A percentile compares a stretch with the other conserved stretches of the same genome.
phyloP scores from a whole-genome alignment of 2,329 filamentous ascomycete genomes.

The Elsinoe batatas region DNA sequence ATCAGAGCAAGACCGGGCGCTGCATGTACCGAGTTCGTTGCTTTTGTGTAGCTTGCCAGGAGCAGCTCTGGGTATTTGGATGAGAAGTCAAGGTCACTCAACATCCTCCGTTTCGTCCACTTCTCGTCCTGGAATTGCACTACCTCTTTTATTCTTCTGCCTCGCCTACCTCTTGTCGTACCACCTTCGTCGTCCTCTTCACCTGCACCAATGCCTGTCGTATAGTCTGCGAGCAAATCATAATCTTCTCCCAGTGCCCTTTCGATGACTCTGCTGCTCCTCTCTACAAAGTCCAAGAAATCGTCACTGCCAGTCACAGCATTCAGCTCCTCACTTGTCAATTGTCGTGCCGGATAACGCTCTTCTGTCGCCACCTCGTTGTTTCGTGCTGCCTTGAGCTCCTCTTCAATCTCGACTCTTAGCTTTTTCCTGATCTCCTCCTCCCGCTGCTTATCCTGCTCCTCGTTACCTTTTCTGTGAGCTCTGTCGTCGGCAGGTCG shows the following conservation, averaged over 20 bases:
- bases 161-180: constrained; percentile 59
- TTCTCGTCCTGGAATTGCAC: constrained; percentile 89
- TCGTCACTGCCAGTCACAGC: constrained; percentile 88
- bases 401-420: constrained; percentile 83
- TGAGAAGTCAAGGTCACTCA: constrained; percentile 91
- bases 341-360: constrained; percentile 65
- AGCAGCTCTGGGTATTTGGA: constrained; percentile 87
- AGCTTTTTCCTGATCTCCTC: constrained; percentile 82
- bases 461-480: constrained; percentile 48
- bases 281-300: constrained; percentile 89
- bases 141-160: constrained; percentile 71
- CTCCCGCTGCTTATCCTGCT: constrained; percentile 67
- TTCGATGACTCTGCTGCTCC: constrained; percentile 94
- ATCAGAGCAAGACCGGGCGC: constrained; percentile 90
- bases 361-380: constrained; percentile 40
- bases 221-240: constrained; percentile 91
- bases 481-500: constrained; percentile 40
- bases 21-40: constrained; percentile 57
- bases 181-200: constrained; percentile 70
- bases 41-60: constrained; percentile 88
- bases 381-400: constrained; percentile 60
- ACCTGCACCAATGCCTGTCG: constrained; percentile 61
- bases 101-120: constrained; percentile 96
- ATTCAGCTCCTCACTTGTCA: constrained; percentile 76
- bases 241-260: constrained; percentile 91